These are phyloP conservation scores for Penicillium rolfsii DNA, from an alignment of 2,329 filamentous ascomycete genomes.

Conservation along the genomic window DNA sequence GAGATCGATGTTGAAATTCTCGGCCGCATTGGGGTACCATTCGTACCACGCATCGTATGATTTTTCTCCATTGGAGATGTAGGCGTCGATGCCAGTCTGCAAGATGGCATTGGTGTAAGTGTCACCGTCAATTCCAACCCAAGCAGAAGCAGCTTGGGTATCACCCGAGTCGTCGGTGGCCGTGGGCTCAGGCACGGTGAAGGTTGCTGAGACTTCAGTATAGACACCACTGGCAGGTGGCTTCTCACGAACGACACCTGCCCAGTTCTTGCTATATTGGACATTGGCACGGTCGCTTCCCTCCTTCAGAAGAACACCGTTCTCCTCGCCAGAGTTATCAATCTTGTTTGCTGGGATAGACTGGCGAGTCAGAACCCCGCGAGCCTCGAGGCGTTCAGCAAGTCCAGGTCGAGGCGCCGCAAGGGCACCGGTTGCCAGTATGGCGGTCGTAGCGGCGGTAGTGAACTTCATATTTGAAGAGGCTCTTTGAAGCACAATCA, in stretches of 20 bases:
- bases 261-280: constrained; percentile 62
- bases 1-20: constrained; percentile 56
- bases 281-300: constrained; percentile 41
- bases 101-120: constrained; percentile 59
- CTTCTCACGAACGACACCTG: constrained; percentile 58
- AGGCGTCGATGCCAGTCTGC: constrained; percentile 62
- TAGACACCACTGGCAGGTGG: constrained; percentile 51
- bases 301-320: constrained; percentile 19
- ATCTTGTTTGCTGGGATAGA: constrained; percentile 30
- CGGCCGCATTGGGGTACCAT: constrained; percentile 62
- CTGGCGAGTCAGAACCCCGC: constrained; percentile 29
- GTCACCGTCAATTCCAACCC: constrained; percentile 66
- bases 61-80: constrained; percentile 44
- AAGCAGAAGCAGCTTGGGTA: constrained; percentile 57
- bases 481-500: neutral
- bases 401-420: constrained; percentile 36
- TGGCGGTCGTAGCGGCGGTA: constrained; percentile 25
- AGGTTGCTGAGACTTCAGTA: constrained; percentile 49
- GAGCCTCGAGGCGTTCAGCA: constrained; percentile 35
- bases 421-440: constrained; percentile 32
- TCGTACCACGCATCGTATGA: constrained; percentile 64
- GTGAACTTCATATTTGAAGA: constrained; percentile 37
- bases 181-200: constrained; percentile 58
- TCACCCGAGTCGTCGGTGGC: constrained; percentile 43
- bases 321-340: constrained; percentile 14